Evolutionary conservation across 805 yeast genomes (phyloP).

Genomic region (Dipodascopsis uninucleata): DNA sequence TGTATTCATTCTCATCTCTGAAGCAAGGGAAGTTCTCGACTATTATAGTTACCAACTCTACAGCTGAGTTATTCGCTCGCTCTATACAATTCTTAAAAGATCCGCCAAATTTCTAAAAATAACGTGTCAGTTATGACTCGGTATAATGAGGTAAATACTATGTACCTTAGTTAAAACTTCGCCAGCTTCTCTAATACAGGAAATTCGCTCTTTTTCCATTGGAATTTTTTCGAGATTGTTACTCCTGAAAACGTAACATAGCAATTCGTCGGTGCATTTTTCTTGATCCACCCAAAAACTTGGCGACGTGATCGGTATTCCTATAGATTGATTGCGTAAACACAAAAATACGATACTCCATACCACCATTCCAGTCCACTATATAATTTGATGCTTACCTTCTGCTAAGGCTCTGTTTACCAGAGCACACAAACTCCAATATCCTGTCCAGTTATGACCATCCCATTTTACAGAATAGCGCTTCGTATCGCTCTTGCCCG

Average conservation of each 20-base stretch:
- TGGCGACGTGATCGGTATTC: conserved; percentile 40
- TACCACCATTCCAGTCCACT: neutral
- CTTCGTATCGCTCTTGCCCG: conserved; percentile 33
- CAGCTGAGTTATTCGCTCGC: conserved; percentile 35
- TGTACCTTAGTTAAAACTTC: conserved; percentile 25
- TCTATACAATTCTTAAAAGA: conserved; percentile 32
- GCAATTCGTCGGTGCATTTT: conserved; percentile 30
- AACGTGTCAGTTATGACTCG: no score
- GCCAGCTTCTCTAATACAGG: conserved; percentile 40
- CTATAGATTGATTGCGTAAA: conserved; percentile 16
- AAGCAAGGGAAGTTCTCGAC: conserved; percentile 36
- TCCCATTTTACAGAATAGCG: conserved; percentile 38
- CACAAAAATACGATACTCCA: neutral
- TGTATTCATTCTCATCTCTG: conserved; percentile 36
- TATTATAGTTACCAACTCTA: conserved; percentile 34
- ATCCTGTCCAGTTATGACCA: conserved; percentile 41
- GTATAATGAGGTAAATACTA: neutral
- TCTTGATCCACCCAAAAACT: conserved; percentile 35
- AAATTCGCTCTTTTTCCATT: conserved; percentile 36
- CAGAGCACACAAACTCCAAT: conserved; percentile 46
- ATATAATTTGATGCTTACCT: conserved; percentile 8
- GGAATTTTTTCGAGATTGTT: conserved; percentile 37
- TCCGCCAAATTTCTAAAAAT: conserved; percentile 18
- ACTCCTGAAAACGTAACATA: conserved; percentile 36
- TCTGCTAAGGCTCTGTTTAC: conserved; percentile 42